Evolutionary conservation across 106 monocot genomes (phyloP).

Genomic region (Platanthera zijinensis): DNA sequence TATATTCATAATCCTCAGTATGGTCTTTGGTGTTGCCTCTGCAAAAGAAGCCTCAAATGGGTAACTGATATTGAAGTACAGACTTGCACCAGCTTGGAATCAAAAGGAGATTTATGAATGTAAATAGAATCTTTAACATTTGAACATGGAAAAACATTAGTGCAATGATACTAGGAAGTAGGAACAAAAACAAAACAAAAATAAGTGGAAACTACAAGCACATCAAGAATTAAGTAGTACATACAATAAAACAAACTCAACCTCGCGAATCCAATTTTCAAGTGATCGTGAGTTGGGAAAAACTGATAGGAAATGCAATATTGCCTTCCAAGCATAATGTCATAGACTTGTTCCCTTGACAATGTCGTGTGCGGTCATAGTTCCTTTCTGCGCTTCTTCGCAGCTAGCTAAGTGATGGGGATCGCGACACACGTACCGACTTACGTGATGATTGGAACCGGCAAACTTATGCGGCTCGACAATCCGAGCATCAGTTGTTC

Average conservation of each 20-base stretch:
- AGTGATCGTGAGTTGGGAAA: not conserved
- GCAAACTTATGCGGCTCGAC: no score
- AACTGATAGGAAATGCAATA: not conserved
- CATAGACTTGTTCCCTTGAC: no score
- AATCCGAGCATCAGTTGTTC: no score
- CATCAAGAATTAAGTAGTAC: not conserved
- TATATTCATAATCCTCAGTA: conserved; percentile 13
- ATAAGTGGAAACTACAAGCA: not conserved
- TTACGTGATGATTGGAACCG: no score
- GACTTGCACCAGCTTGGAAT: not conserved
- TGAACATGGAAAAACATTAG: not conserved
- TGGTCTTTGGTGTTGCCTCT: conserved; percentile 9
- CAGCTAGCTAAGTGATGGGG: no score
- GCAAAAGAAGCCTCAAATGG: not conserved
- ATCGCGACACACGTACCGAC: no score
- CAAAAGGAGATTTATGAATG: not conserved
- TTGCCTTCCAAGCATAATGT: not conserved
- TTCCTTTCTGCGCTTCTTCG: no score
- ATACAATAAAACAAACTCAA: not conserved
- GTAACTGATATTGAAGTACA: not conserved
- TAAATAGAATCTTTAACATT: not conserved
- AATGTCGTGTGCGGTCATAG: no score
- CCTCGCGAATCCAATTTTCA: not conserved
- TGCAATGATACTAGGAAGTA: not conserved
- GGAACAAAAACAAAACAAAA: not conserved